Evolutionary conservation across 2,329 filamentous ascomycete species (phyloP).

Genomic region (Byssochlamys sp.): DNA sequence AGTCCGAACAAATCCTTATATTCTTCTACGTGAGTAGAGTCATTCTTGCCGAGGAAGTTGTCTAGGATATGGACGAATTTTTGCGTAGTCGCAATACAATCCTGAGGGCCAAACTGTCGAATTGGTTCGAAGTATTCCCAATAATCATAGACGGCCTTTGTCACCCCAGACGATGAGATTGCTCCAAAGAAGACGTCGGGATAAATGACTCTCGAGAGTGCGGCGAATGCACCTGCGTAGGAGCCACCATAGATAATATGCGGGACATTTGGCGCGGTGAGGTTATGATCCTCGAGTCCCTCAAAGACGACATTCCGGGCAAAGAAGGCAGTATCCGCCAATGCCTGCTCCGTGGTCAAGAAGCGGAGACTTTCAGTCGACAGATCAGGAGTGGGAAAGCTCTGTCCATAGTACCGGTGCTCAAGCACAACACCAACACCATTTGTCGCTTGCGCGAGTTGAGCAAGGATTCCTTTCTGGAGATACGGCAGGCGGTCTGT

Average conservation of each 20-base stretch:
- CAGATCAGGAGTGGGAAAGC: constrained; percentile 59
- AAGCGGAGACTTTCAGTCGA: constrained; percentile 65
- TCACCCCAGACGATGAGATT: constrained; percentile 73
- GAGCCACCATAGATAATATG: constrained; percentile 77
- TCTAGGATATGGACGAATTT: constrained; percentile 52
- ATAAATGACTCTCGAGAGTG: constrained; percentile 66
- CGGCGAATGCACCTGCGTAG: constrained; percentile 71
- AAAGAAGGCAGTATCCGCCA: constrained; percentile 76
- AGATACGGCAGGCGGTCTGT: constrained; percentile 58
- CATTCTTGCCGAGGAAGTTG: constrained; percentile 45
- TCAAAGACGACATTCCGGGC: constrained; percentile 61
- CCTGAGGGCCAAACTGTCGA: constrained; percentile 45
- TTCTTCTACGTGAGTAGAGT: constrained; percentile 31
- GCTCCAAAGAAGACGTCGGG: constrained; percentile 69
- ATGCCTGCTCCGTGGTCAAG: constrained; percentile 69
- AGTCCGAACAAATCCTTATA: constrained; percentile 38
- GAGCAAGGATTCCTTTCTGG: constrained; percentile 65
- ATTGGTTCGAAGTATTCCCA: constrained; percentile 57
- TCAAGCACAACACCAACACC: constrained; percentile 74
- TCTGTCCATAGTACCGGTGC: constrained; percentile 77
- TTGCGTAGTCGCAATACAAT: constrained; percentile 57
- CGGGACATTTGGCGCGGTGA: constrained; percentile 56
- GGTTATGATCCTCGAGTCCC: constrained; percentile 56
- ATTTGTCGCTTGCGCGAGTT: constrained; percentile 59
- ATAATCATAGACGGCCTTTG: constrained; percentile 66